Evolutionary conservation across 306 rosid species (phyloP).

Genomic region (Astragalus membranaceus): DNA sequence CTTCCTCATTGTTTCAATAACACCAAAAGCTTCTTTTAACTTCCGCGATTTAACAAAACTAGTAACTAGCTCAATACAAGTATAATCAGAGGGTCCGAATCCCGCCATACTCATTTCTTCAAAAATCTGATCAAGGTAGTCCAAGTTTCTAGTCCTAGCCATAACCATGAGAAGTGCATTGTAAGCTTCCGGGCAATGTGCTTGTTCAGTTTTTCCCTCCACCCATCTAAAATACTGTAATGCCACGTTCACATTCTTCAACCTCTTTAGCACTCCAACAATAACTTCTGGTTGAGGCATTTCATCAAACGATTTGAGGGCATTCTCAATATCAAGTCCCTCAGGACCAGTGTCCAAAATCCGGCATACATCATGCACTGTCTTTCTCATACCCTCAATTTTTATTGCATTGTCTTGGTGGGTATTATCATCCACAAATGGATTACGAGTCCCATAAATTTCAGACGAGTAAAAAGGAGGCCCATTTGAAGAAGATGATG

Average conservation of each 20-base stretch:
- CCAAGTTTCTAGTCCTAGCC: conserved; percentile 64
- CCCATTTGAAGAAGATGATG: conserved; percentile 41
- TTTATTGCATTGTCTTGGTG: conserved; percentile 24
- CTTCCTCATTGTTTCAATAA: conserved; percentile 82
- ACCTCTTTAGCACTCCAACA: conserved; percentile 71
- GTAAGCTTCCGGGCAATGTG: conserved; percentile 59
- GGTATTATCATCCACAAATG: conserved; percentile 19
- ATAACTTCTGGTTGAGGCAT: conserved; percentile 62
- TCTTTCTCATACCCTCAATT: conserved; percentile 32
- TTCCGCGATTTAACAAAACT: conserved; percentile 46
- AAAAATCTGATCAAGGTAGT: conserved; percentile 56
- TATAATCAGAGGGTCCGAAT: conserved; percentile 52
- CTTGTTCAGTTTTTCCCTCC: conserved; percentile 55
- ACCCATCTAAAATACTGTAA: conserved; percentile 74
- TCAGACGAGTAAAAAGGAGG: conserved; percentile 37
- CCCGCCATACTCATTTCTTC: conserved; percentile 94
- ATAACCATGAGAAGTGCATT: conserved; percentile 75
- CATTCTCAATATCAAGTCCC: conserved; percentile 66
- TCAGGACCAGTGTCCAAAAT: conserved; percentile 58
- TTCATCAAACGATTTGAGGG: conserved; percentile 39
- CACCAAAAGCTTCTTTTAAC: conserved; percentile 55
- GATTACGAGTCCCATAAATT: conserved; percentile 23
- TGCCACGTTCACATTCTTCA: conserved; percentile 58
- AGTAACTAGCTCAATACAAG: conserved; percentile 53
- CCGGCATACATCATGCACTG: conserved; percentile 52